Evolutionary conservation across 2,329 filamentous ascomycete genomes (phyloP), one percentile per base, ranked within the genome.

Genomic region (Diaporthe citrichinensis): DNA sequence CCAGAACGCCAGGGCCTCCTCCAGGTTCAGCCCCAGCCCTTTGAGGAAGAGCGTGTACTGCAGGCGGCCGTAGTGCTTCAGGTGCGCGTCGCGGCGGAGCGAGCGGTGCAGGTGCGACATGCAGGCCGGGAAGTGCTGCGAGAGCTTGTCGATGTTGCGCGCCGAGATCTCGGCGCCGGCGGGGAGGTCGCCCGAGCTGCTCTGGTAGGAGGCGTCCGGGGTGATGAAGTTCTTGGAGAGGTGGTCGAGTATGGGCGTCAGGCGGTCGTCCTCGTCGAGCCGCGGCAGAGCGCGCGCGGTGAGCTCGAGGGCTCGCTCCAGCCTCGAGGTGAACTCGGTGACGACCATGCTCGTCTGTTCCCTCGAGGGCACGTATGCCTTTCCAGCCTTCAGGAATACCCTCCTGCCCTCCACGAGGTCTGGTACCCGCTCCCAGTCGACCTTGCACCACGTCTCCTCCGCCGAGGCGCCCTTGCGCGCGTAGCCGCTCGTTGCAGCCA

Each of bases 31-130:
- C 0, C 97, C 97, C 76, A 98, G 95, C 57, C 97, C 97, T 85
- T 99, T 99, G 75, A 99, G 89, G 90, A 99, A 99, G 5, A 99
- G 91, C 0, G 94, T 95, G 87, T 98, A 99, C 85, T 99, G 97
- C 14, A 98, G 88, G 78, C 97, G 94, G 20, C 95, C 96, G 81
- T 90, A 98, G 84, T 99, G 96, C 85, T 98, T 98, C 78, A 99
- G 88, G 82, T 99, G 96, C 17, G 92, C 93, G 81, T 98, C 96
- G 76, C 95, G 94, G 73, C 95, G 94, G 44, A 99, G 88, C 4
- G 94, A 94, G 73, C 91, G 92, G 84, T 99, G 97, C 34, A 99
- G 88, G 82, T 97, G 94, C 76, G 94, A 93, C 96, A 98, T 98
- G 87, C 97, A 98, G 10, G 97, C 91, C 0, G 95, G 95, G 86